Evolutionary conservation across 2,329 filamentous ascomycete genomes (phyloP).

Genomic region (Fusarium camptoceras): DNA sequence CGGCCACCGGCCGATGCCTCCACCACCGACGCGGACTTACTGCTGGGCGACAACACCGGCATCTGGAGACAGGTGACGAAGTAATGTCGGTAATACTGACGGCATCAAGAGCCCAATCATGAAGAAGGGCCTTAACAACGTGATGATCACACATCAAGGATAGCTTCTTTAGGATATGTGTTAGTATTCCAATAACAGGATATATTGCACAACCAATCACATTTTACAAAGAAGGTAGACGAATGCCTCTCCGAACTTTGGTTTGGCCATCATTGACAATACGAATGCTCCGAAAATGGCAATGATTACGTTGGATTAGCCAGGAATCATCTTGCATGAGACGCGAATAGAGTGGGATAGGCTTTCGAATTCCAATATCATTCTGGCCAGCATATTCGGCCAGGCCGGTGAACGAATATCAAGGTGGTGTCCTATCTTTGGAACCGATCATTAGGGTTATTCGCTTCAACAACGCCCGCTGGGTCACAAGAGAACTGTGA

Average conservation of each 20-base stretch:
- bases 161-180: slow-evolving; percentile 14
- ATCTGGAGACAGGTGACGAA: slow-evolving; percentile 26
- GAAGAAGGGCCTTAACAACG: slow-evolving; percentile 37
- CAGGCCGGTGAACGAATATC: slow-evolving; percentile 18
- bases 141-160: slow-evolving; percentile 39
- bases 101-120: slow-evolving; percentile 44
- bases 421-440: slow-evolving; percentile 30
- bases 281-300: slow-evolving; percentile 28
- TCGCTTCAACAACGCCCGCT: slow-evolving; percentile 16
- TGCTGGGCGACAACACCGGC: slow-evolving; percentile 37
- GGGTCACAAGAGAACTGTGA: slow-evolving; percentile 23
- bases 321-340: slow-evolving; percentile 11
- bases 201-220: slow-evolving; percentile 26
- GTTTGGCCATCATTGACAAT: slow-evolving; percentile 38
- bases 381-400: slow-evolving; percentile 12
- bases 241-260: slow-evolving; percentile 33
- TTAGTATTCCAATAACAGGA: slow-evolving; percentile 27
- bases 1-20: slow-evolving; percentile 32
- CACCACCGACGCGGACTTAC: slow-evolving; percentile 23
- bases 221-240: slow-evolving; percentile 28
- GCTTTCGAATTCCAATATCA: slow-evolving; percentile 18
- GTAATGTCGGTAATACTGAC: slow-evolving; percentile 35
- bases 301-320: slow-evolving; percentile 33
- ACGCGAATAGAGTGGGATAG: slow-evolving; percentile 19
- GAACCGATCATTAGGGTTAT: slow-evolving; percentile 36